A percentile compares a stretch with the other conserved stretches of the same genome.
These are phyloP conservation scores for Fusarium camptoceras DNA, from an alignment of 2,329 filamentous ascomycete species.

Conservation along the genomic window DNA sequence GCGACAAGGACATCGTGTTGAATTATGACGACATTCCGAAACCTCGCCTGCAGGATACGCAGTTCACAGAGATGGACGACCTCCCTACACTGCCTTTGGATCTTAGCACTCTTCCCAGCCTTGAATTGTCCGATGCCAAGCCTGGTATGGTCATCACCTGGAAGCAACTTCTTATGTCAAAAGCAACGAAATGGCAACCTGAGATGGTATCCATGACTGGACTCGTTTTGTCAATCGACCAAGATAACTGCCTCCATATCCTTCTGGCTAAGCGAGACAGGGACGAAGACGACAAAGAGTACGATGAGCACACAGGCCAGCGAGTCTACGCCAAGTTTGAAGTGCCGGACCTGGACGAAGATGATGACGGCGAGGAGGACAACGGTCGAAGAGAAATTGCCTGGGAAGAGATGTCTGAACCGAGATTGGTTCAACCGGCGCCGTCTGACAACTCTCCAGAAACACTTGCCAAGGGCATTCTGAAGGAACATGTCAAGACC, in stretches of 20 bases:
- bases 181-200: conserved; percentile 74
- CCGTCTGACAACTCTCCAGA: conserved; percentile 46
- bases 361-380: conserved; percentile 68
- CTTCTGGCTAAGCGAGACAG: conserved; percentile 77
- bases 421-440: conserved; percentile 68
- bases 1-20: conserved; percentile 51
- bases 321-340: conserved; percentile 84
- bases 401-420: conserved; percentile 74
- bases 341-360: conserved; percentile 69
- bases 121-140: conserved; percentile 62
- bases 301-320: conserved; percentile 75
- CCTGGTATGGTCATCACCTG: conserved; percentile 76
- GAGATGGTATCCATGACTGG: conserved; percentile 74
- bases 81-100: conserved; percentile 72
- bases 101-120: conserved; percentile 61
- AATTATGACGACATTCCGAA: conserved; percentile 56
- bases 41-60: conserved; percentile 52
- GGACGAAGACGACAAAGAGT: conserved; percentile 66
- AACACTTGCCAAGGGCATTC: conserved; percentile 43
- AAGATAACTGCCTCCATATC: conserved; percentile 66
- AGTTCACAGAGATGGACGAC: conserved; percentile 67
- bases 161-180: conserved; percentile 71
- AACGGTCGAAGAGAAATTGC: conserved; percentile 70
- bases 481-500: conserved; percentile 26
- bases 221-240: conserved; percentile 67